Percentiles rank a stretch among this genome's conserved stretches.
Evolutionary conservation across 768 basidiomycete species (phyloP).

Genomic region (Mrakia frigida): DNA sequence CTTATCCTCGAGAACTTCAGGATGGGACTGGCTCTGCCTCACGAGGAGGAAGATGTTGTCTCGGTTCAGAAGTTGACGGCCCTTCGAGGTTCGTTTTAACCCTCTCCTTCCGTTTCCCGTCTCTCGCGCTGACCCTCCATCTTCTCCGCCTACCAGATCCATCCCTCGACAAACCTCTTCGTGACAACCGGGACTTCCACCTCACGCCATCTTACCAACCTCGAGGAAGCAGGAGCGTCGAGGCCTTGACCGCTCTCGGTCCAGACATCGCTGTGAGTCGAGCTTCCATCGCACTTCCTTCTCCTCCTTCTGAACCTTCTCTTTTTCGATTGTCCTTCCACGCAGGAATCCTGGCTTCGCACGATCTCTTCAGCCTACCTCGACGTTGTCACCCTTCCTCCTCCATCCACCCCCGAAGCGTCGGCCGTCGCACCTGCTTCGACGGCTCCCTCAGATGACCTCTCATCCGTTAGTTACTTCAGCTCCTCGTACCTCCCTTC

Average conservation of each 20-base stretch:
- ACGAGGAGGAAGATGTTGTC: constrained; percentile 75
- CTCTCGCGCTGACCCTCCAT: not conserved
- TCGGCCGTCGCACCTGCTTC: not conserved
- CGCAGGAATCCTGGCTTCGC: constrained; percentile 66
- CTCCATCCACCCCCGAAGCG: not conserved
- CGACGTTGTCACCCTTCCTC: constrained; percentile 50
- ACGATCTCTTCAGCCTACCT: constrained; percentile 73
- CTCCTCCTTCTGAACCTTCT: not conserved
- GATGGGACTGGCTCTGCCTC: constrained; percentile 66
- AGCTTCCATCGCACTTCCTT: not conserved
- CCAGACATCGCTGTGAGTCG: constrained; percentile 59
- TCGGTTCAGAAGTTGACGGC: constrained; percentile 71
- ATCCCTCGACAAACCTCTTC: constrained; percentile 46
- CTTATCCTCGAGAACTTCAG: constrained; percentile 78
- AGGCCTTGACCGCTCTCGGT: constrained; percentile 65
- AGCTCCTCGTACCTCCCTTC: too few species aligned
- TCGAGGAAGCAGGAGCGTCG: constrained; percentile 50
- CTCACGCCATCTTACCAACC: constrained; percentile 78
- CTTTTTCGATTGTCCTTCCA: not conserved
- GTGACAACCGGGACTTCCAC: constrained; percentile 80
- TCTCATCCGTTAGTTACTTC: not conserved
- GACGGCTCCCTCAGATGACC: not conserved
- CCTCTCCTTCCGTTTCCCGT: not conserved
- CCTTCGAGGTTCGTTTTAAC: constrained; percentile 37
- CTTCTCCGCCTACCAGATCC: not conserved